Evolutionary conservation across 2,329 filamentous ascomycete genomes (phyloP), one percentile per base, ranked within the genome.

Genomic region (Calonectria crousiana): DNA sequence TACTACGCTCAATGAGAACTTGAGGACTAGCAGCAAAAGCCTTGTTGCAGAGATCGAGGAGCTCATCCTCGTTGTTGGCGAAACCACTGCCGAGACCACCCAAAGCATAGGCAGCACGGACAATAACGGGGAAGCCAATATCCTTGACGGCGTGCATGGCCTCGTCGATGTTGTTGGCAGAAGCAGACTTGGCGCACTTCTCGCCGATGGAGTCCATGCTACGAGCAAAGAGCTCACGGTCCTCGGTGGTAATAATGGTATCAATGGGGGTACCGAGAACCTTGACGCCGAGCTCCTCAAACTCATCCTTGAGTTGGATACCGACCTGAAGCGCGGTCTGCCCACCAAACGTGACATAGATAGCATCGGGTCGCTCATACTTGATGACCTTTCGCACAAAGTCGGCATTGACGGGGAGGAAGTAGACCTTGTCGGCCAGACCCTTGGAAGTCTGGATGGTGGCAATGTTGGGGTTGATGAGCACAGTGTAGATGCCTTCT

Each of bases 401-500:
- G 69, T 98, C 96, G 73, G 96, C 94, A 75, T 96, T 98, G 83
- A 99, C 97, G 0, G 97, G 97, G 53, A 98, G 89, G 90, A 98
- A 99, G 87, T 98, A 99, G 67, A 99, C 97, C 89, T 98, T 98
- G 86, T 99, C 97, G 18, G 97, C 97, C 68, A 99, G 89, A 77
- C 97, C 97, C 87, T 98, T 98, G 68, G 97, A 98, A 6, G 97
- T 99, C 85, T 99, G 97, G 76, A 98, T 98, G 0, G 97, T 99
- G 78, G 97, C 97, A 84, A 99, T 98, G 84, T 99, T 99, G 72
- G 97, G 97, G 87, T 99, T 99, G 90, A 99, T 98, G 76, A 99
- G 89, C 77, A 99, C 93, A 4, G 97, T 98, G 88, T 98, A 98
- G 81, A 98, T 98, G 75, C 96, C 96, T 86, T 98, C 97, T 85